Evolutionary conservation across 2,329 filamentous ascomycete species (phyloP), one percentile per base, ranked within the genome.

Genomic region (Cercospora janseana): DNA sequence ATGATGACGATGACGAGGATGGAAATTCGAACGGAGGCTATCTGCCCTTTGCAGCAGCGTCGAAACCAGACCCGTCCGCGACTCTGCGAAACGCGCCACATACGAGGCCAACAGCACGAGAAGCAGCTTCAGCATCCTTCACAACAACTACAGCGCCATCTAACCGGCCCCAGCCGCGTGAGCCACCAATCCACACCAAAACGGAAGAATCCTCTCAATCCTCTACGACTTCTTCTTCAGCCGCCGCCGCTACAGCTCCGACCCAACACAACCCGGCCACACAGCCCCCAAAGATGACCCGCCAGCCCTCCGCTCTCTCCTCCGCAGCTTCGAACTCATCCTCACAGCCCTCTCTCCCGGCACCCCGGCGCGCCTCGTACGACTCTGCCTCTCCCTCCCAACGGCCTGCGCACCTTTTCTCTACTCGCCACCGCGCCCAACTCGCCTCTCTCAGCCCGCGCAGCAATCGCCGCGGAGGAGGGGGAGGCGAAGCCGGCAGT

Each of bases 401-500:
- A 34, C 44, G 41, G 29, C 40, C 53, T 12, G 60, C 59, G 4
- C 65, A 65, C 6, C 61, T 67, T 2, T 56, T 75, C 7, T 69
- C 66, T 32, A 82, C 83, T 1, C 77, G 78, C 16, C 77, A 82
- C 18, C 78, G 78, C 10, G 74, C 78, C 5, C 83, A 86, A 34
- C 62, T 84, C 41, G 73, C 78, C 2, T 76, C 76, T 20, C 71
- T 79, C 35, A 81, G 78, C 59, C 78, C 81, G 1, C 69, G 71
- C 6, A 70, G 69, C 6, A n/a, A n/a, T n/a, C n/a, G n/a, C n/a
- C n/a, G n/a, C n/a, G n/a, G n/a, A n/a, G n/a, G n/a, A n/a, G n/a
- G n/a, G n/a, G n/a, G n/a, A n/a, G 78, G 77, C 52, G 75, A 77
- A 9, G 82, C 86, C 55, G 81, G 80, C 9, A 88, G 85, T 62